Base-by-base conservation (phyloP, 1,284 basidiomycete genomes). In the Sporisorium scitamineum region DNA sequence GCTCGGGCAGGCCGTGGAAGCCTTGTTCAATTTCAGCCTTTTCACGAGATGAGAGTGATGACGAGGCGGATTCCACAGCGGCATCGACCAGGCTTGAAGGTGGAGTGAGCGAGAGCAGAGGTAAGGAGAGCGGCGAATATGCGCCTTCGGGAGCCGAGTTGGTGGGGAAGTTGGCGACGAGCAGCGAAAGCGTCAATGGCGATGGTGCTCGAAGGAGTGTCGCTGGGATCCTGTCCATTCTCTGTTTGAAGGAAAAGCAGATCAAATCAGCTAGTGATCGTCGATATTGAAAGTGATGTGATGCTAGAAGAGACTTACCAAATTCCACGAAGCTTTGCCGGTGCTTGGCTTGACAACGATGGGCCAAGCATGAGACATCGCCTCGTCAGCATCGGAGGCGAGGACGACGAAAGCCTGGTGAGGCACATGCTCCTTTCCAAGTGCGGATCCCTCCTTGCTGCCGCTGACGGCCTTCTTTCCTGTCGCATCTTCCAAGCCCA, bases 331-430 rank as follows among this genome's bases (percentile, higher is more conserved):
- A 11, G 63, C 78, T 41, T 69, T 75, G 5, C 78, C 78, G 16
- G 68, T 66, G 41, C 61, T 63, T 1, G 78, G 60, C 59, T 80
- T 80, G 63, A 80, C 67, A 9, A 55, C 53, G 9, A 80, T 20
- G 0, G 75, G 61, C 61, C 68, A 80, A 26, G 67, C 66, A 11
- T 72, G 63, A 24, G 63, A 67, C 1, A 45, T 61, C 5, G 31
- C n/a, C 13, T 50, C 41, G 4, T 47, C 59, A 13, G 51, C n/a
- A 3, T 63, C 58, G 4, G 60, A 60, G 20, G 75, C 65, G 4
- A 80, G 71, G 5, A 78, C 72, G 7, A 75, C 70, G 3, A 74
- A 71, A 1, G 72, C 65, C 42, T 80, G 78, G 34, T 80, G 78
- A 16, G 78, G 78, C 5, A 70, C 61, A 29, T 77, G 62, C 48